Evolutionary conservation across 805 yeast species (phyloP), one percentile per base, ranked within the genome.

Genomic region (Candida dendrica): DNA sequence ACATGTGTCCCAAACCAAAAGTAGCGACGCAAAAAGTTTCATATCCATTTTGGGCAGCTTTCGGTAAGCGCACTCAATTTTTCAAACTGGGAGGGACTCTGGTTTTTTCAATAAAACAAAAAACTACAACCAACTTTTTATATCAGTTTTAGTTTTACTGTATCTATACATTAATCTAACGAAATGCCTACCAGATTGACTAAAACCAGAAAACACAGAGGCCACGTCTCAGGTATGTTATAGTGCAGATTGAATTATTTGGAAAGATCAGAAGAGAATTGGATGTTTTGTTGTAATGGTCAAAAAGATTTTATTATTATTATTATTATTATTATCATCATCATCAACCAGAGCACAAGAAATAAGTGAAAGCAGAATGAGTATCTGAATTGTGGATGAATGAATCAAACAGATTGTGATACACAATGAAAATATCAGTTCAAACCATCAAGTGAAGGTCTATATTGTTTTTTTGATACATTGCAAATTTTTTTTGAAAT

Each of bases 161-260:
- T 32, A 16, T 16, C 34, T 15, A 32, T 15, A 32, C 19, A 32
- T 32, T 17, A 32, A 32, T 32, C 34, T 32, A 32, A 11, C 56
- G 73, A 70, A 71, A 90, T 90, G 98, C 98, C 98, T 74, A 86
- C 97, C 82, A 89, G 98, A 87, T 83, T 87, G 71, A 85, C 95
- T 69, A 90, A 93, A 77, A 93, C 98, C 77, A 89, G 99, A 86
- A 93, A 93, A 82, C 96, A 88, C 85, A 89, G 99, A 86, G 99
- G 99, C 79, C 84, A 93, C 95, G 98, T 93, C 75, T 87, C 97
- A 71, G 95, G 95, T 86, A 85, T 79, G 95, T 80, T 13, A 22
- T 22, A 22, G 24, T 22, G 24, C 6, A 22, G 6, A 22, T 8
- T 22, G 24, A 22, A 22, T 22, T 22, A 22, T 6, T 22, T 22